A percentile compares a stretch with the other conserved stretches of the same genome.
Evolutionary conservation across 768 basidiomycete genomes (phyloP).

Genomic region (Epithele typhae): DNA sequence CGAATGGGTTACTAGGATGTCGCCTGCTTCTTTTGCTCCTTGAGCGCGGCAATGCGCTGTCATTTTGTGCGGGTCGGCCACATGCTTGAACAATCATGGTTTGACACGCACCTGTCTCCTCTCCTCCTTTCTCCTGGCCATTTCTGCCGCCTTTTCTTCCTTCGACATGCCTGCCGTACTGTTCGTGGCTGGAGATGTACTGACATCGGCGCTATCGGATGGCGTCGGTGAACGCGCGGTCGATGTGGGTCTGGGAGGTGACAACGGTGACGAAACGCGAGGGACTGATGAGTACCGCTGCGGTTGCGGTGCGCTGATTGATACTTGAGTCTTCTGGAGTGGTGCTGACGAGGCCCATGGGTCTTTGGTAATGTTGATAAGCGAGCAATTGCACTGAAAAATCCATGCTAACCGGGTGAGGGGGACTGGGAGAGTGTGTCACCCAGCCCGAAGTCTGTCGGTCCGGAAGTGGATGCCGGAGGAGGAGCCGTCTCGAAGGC

Average conservation of each 20-base stretch:
- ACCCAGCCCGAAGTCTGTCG: constrained; percentile 25
- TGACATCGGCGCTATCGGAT: constrained; percentile 17
- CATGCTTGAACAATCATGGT: too few relatives aligned
- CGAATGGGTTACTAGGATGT: too few relatives aligned
- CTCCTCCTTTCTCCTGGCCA: constrained; percentile 89
- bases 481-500: constrained; percentile 31
- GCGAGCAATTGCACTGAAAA: too few relatives aligned
- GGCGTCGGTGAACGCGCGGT: constrained; percentile 16
- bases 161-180: constrained; percentile 59
- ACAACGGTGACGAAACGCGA: constrained; percentile 3
- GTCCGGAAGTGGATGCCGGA: constrained; percentile 5
- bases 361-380: constrained; percentile 12
- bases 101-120: constrained; percentile 75
- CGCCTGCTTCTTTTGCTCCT: constrained; percentile 65
- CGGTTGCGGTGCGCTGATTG: constrained; percentile 5
- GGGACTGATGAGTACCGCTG: neutral
- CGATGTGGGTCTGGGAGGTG: constrained; percentile 3
- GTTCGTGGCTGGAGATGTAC: constrained; percentile 14
- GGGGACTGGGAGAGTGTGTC: neutral
- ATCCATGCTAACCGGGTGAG: too few relatives aligned
- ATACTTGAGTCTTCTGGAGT: neutral
- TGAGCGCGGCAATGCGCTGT: constrained; percentile 73
- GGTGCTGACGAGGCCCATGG: constrained; percentile 7
- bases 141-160: constrained; percentile 92
- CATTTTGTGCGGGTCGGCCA: too few relatives aligned